Evolutionary conservation across 2,329 filamentous ascomycete genomes (phyloP).

Genomic region (Colletotrichum lini): DNA sequence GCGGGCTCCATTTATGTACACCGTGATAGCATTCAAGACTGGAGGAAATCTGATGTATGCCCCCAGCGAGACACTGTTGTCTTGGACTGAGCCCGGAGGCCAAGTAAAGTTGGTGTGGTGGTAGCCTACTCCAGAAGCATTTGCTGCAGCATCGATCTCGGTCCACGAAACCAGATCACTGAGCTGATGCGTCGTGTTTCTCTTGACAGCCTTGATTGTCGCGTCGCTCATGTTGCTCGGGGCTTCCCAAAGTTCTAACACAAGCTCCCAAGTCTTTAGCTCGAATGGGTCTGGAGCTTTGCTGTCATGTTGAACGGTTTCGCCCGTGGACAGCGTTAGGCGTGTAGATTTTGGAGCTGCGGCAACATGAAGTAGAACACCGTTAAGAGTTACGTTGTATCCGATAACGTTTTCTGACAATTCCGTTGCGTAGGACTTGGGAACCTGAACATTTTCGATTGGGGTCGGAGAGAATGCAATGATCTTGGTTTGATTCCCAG

Average conservation of each 20-base stretch:
- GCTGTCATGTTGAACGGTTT: neutral
- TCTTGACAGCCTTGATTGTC: slow-evolving; percentile 14
- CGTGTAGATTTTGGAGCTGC: neutral
- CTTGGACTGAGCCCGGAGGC: neutral
- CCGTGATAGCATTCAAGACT: slow-evolving; percentile 13
- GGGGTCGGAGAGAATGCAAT: neutral
- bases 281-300: slow-evolving; percentile 1
- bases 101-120: slow-evolving; percentile 32
- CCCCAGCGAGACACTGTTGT: neutral
- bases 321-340: too few species aligned
- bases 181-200: slow-evolving; percentile 30
- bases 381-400: neutral
- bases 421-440: neutral
- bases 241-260: slow-evolving; percentile 35
- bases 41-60: slow-evolving; percentile 29
- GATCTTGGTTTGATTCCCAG: slow-evolving; percentile 30
- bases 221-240: slow-evolving; percentile 24
- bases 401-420: slow-evolving; percentile 6
- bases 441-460: neutral
- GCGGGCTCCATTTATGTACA: slow-evolving; percentile 12
- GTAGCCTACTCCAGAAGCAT: slow-evolving; percentile 31
- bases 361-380: neutral
- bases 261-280: slow-evolving; percentile 17
- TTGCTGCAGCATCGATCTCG: slow-evolving; percentile 22
- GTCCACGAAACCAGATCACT: slow-evolving; percentile 17